These are phyloP conservation scores for Colletotrichum sp. DNA, from an alignment of 2,329 filamentous ascomycete species.

Conservation along the genomic window DNA sequence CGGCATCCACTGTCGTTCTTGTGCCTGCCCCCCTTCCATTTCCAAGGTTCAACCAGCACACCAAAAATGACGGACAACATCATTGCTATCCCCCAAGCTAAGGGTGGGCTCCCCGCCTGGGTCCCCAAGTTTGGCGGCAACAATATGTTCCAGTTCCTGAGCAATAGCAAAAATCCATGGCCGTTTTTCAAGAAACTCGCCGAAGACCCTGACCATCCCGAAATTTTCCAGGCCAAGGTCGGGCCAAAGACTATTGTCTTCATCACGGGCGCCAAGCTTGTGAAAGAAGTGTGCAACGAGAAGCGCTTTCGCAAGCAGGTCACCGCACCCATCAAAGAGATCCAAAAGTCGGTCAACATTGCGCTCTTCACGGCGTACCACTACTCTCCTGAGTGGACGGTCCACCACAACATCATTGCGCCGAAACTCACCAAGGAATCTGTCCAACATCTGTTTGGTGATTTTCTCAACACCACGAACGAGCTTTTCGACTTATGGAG, in stretches of 20 bases:
- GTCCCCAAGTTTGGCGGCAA: background rate
- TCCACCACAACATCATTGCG: slow-evolving; percentile 58
- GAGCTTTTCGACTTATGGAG: slow-evolving; percentile 59
- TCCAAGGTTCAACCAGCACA: background rate
- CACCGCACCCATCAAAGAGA: slow-evolving; percentile 57
- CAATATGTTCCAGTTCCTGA: slow-evolving; percentile 34
- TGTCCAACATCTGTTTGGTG: slow-evolving; percentile 42
- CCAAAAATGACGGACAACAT: background rate
- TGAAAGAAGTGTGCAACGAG: slow-evolving; percentile 54
- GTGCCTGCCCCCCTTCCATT: background rate
- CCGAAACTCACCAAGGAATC: slow-evolving; percentile 42
- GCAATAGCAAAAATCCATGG: slow-evolving; percentile 38
- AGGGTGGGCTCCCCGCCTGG: background rate
- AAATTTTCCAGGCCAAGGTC: slow-evolving; percentile 43
- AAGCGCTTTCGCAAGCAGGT: slow-evolving; percentile 60
- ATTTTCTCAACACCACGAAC: slow-evolving; percentile 52
- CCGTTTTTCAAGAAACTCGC: slow-evolving; percentile 37
- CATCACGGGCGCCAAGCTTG: slow-evolving; percentile 43
- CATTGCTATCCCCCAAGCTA: background rate
- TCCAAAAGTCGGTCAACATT: slow-evolving; percentile 54
- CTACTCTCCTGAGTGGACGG: slow-evolving; percentile 52
- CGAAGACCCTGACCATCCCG: slow-evolving; percentile 38
- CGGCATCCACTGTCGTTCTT: background rate
- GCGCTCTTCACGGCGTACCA: slow-evolving; percentile 58
- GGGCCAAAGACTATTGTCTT: slow-evolving; percentile 42